Base-by-base conservation (phyloP, 495 filamentous ascomycete genomes). In the Melanomma pulvis-pyrius region DNA sequence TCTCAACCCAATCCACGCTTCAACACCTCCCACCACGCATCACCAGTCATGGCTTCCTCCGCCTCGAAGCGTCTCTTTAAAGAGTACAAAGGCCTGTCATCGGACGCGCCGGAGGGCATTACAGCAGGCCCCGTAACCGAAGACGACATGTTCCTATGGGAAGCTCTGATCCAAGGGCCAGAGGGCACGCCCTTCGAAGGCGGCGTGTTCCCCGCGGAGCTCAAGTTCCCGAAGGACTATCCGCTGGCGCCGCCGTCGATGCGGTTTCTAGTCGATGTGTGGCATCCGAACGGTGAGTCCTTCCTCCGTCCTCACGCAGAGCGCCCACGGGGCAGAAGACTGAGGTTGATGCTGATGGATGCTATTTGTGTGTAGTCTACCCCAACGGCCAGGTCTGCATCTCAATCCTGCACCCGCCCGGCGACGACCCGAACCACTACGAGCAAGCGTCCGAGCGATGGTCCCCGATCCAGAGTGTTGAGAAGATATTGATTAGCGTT, bases 351-450 rank as follows among this genome's bases (percentile, higher is more conserved):
- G 39, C 21, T 46, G 12, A 59, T 58, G n/a, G 28, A n/a, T n/a
- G n/a, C n/a, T n/a, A n/a, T n/a, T n/a, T 47, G 11, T 22, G 1
- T 13, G 24, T 46, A 98, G 94, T 98, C 30, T 98, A 98, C 74
- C 84, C 90, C 34, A 91, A 87, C 74, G 94, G 94, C 63, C 81
- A 88, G 21, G 94, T 99, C 63, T 99, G 94, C 79, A 99, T 99
- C 65, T 94, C 90, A 15, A 99, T 99, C 81, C 87, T 99, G 11
- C 94, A 99, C 79, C 89, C 96, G 4, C 94, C 94, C n/a, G 93
- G 92, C 68, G 96, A 99, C 75, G 94, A 99, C 78, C 93, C 94
- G 66, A 96, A 96, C 77, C 96, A 98, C 77, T 99, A 99, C 81
- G 94, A 99, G 79, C 90, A 93, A 70, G 96, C 96, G 24, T 90